These are phyloP conservation scores for Cladosporium sp. DNA, from an alignment of 2,329 filamentous ascomycete genomes.

Conservation along the genomic window DNA sequence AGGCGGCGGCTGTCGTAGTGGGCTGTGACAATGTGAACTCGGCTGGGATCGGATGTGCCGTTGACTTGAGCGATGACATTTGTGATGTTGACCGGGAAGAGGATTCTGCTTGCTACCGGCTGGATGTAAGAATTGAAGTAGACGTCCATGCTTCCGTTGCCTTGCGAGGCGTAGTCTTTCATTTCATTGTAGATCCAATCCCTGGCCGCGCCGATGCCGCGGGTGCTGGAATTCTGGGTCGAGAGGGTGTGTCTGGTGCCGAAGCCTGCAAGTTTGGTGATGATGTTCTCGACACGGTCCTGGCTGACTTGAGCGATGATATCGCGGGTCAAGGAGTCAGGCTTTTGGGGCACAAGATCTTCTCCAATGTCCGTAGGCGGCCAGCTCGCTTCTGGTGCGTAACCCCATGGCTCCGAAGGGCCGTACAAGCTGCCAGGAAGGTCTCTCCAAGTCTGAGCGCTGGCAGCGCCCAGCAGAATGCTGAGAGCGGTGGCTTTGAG, in stretches of 20 bases:
- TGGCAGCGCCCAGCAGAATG: slow-evolving; percentile 5
- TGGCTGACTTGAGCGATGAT: slow-evolving; percentile 39
- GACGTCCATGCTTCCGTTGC: slow-evolving; percentile 49
- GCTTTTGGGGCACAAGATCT: slow-evolving; percentile 37
- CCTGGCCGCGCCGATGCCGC: slow-evolving; percentile 53
- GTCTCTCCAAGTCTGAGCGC: slow-evolving; percentile 19
- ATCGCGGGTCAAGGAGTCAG: slow-evolving; percentile 35
- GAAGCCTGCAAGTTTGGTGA: slow-evolving; percentile 52
- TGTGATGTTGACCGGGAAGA: slow-evolving; percentile 49
- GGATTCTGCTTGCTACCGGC: slow-evolving; percentile 41
- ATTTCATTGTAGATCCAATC: slow-evolving; percentile 54
- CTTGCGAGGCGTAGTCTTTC: slow-evolving; percentile 42
- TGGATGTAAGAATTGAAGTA: slow-evolving; percentile 50
- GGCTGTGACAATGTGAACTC: slow-evolving; percentile 51
- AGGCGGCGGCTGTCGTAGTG: slow-evolving; percentile 53
- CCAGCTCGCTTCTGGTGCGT: slow-evolving; percentile 32
- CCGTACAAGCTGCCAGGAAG: slow-evolving; percentile 24
- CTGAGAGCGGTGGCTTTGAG: not conserved
- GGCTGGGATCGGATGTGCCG: slow-evolving; percentile 44
- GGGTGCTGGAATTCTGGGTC: slow-evolving; percentile 45
- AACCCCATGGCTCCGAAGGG: slow-evolving; percentile 18
- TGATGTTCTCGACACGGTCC: slow-evolving; percentile 45
- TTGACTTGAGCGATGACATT: slow-evolving; percentile 51
- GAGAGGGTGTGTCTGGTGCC: slow-evolving; percentile 55
- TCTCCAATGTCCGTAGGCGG: slow-evolving; percentile 34